These are phyloP conservation scores for Acephala macrosclerotiorum DNA, from an alignment of 2,329 filamentous ascomycete genomes.

Conservation along the genomic window DNA sequence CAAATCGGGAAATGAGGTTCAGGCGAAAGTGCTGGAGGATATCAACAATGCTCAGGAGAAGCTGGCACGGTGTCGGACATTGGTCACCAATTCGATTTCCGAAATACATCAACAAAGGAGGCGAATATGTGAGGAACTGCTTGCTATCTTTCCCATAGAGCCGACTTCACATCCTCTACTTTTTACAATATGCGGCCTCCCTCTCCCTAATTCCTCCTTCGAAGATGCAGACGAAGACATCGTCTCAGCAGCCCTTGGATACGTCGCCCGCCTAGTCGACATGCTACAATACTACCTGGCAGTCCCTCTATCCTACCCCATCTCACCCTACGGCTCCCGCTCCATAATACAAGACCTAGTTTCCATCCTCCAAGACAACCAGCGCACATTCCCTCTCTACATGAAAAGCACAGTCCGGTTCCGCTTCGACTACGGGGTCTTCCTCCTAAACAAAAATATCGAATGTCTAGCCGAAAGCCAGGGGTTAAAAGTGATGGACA, in stretches of 20 bases:
- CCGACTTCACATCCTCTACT: slow-evolving; percentile 70
- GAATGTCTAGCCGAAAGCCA: slow-evolving; percentile 72
- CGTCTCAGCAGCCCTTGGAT: slow-evolving; percentile 82
- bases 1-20: slow-evolving; percentile 63
- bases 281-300: slow-evolving; percentile 84
- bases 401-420: slow-evolving; percentile 76
- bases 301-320: slow-evolving; percentile 80
- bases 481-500: slow-evolving; percentile 83
- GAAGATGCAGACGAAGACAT: slow-evolving; percentile 74
- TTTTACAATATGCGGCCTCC: slow-evolving; percentile 83
- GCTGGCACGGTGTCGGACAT: slow-evolving; percentile 61
- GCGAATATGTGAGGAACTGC: slow-evolving; percentile 85
- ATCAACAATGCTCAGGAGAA: slow-evolving; percentile 67
- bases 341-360: slow-evolving; percentile 81
- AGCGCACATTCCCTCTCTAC: slow-evolving; percentile 83
- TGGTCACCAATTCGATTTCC: slow-evolving; percentile 64
- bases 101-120: slow-evolving; percentile 85
- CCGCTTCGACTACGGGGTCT: slow-evolving; percentile 95
- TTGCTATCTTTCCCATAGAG: slow-evolving; percentile 80
- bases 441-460: slow-evolving; percentile 95
- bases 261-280: slow-evolving; percentile 77
- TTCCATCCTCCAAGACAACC: slow-evolving; percentile 53
- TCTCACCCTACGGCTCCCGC: slow-evolving; percentile 75
- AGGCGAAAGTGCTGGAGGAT: slow-evolving; percentile 65
- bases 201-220: slow-evolving; percentile 81